Percentiles rank a stretch among this genome's conserved stretches.
Conservation (phyloP, 2,329 filamentous ascomycete species). For the Penicillium sp. region DNA sequence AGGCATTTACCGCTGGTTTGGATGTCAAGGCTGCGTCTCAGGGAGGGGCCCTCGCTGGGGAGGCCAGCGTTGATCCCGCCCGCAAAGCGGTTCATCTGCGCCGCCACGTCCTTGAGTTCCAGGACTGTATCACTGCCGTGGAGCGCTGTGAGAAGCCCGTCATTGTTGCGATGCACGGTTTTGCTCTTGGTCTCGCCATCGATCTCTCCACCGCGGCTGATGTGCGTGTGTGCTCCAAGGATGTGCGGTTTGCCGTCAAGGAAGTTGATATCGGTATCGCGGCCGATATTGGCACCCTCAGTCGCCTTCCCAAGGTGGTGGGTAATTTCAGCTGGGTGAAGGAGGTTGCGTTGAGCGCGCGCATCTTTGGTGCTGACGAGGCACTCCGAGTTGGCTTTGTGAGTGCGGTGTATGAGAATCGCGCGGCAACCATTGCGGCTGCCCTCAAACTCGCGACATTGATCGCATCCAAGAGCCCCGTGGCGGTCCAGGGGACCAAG, state of each 20-base stretch:
- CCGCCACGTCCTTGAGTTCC: constrained; percentile 70
- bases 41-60: constrained; percentile 44
- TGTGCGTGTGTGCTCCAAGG: constrained; percentile 35
- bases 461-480: constrained; percentile 75
- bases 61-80: constrained; percentile 50
- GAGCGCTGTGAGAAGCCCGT: constrained; percentile 91
- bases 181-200: constrained; percentile 70
- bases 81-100: constrained; percentile 58
- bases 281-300: constrained; percentile 45
- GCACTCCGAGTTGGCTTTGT: constrained; percentile 42
- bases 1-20: constrained; percentile 79
- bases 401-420: constrained; percentile 39
- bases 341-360: constrained; percentile 42
- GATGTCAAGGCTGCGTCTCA: constrained; percentile 68
- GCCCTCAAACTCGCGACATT: constrained; percentile 58
- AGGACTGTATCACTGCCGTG: constrained; percentile 66
- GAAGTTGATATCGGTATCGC: constrained; percentile 47
- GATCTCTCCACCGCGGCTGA: constrained; percentile 49
- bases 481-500: constrained; percentile 83
- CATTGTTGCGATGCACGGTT: constrained; percentile 72
- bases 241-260: constrained; percentile 40
- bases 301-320: constrained; percentile 43
- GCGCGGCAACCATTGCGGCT: constrained; percentile 57
- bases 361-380: constrained; percentile 42
- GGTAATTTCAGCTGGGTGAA: constrained; percentile 45